Evolutionary conservation across 352 stramenopile genomes (phyloP).

Genomic region (Phytophthora foliorum): DNA sequence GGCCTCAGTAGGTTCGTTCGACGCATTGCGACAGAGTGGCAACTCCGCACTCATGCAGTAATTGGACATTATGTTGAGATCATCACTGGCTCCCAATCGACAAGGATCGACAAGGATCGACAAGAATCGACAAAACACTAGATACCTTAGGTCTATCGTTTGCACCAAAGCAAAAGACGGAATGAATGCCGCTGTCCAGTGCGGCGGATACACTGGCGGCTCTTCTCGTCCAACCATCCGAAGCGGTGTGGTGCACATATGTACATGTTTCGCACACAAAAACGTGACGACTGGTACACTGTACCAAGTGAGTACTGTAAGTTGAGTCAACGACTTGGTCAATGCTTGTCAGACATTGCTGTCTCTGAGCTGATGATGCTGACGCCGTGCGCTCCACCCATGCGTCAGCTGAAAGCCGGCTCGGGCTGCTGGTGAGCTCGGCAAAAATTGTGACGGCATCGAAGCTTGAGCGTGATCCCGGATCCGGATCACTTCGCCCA

Average conservation of each 20-base stretch:
- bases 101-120: background rate
- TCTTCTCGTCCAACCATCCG: slow-evolving; percentile 34
- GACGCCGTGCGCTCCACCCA: background rate
- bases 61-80: slow-evolving; percentile 63
- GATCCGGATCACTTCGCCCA: slow-evolving; percentile 26
- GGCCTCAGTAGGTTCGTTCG: slow-evolving; percentile 62
- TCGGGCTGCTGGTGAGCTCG: background rate
- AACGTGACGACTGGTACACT: slow-evolving; percentile 13
- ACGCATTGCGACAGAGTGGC: slow-evolving; percentile 47
- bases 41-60: slow-evolving; percentile 61
- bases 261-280: background rate
- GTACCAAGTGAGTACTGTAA: slow-evolving; percentile 5
- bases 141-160: background rate
- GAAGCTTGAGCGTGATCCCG: slow-evolving; percentile 14
- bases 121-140: background rate
- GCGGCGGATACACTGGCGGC: background rate
- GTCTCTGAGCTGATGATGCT: background rate
- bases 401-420: background rate
- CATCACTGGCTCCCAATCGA: slow-evolving; percentile 42
- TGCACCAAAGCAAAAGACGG: background rate
- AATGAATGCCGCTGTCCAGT: slow-evolving; percentile 8
- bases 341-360: slow-evolving; percentile 21
- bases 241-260: slow-evolving; percentile 11
- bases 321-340: background rate
- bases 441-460: slow-evolving; percentile 8